Base-by-base conservation (phyloP, 1,139 yeast genomes). In the Debaryomycetaceae sp. region DNA sequence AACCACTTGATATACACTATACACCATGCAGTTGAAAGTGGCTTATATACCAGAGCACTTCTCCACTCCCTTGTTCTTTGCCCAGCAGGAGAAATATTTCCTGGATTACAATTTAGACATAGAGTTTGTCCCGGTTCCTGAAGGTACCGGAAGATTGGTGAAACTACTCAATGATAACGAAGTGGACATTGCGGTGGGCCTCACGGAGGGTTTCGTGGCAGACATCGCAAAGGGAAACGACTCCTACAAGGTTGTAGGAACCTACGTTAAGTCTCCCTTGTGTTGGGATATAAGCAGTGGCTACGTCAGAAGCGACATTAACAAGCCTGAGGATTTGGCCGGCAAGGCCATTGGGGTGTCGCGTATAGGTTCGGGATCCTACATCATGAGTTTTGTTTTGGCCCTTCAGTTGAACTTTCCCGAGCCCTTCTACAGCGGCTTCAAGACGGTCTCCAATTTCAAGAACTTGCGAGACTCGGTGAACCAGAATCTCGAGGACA, bases 31-130 rank as follows among this genome's bases (percentile, higher is more conserved):
- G n/a, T 47, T 59, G 36, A 80, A 70, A 59, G 86, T 90, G 22
- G 97, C 96, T 5, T 87, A 81, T 64, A 83, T 90, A 42, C 97
- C 97, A 2, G 97, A 90, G 63, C 97, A 90, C 61, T 90, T 89
- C 59, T 82, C 93, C 38, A 86, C 96, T 0, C 97, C 97, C 1
- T 69, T 90, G 51, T 81, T 83, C 52, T 80, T 88, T 56, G 96
- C 96, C 6, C 62, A 75, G 49, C 57, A 72, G 45, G 76, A 87
- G 44, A 84, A 83, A 0, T 83, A 65, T 57, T 87, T 78, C 58
- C 58, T 62, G 13, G 63, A 66, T 6, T 60, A 65, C 24, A 76
- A 79, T 1, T 48, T 81, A 11, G 71, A 74, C 4, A 77, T 87
- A 41, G 83, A 85, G 54, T 75, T 89, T 54, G 66, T 85, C 24